Base-by-base conservation (phyloP, 1,284 basidiomycete species). In the Vanrija sp. region DNA sequence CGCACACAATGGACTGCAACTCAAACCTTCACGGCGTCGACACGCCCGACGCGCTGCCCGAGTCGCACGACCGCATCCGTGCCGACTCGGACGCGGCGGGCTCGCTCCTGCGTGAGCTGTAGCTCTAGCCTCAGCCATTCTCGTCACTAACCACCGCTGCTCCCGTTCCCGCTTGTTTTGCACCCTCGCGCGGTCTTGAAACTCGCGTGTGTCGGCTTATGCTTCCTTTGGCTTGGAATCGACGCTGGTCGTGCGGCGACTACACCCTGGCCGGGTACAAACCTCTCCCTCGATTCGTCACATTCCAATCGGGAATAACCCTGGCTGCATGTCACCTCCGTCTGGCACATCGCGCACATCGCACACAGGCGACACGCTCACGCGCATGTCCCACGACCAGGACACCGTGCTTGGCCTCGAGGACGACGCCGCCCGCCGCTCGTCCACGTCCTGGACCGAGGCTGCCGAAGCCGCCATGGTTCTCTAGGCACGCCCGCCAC, bases 1-100 rank as follows among this genome's bases (percentile, higher is more conserved):
- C 6, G 8, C 34, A 34, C n/a, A 34, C 26, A 18, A 54, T 54
- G 57, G 57, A 58, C 52, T 44, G 28, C 49, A 43, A 45, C 49
- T 40, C 58, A n/a, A 60, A 60, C 58, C 49, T 51, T 16, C 54
- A 55, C 52, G 54, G 51, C 39, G 9, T 44, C 6, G 58, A 60
- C 28, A 60, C 58, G 3, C 54, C 54, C n/a, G 51, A 60, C 42
- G 58, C 54, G 8, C 54, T 60, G 16, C 54, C 54, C 8, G 23
- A 21, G 34, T 14, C 10, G 23, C 28, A 47, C 43, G 38, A 42
- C 6, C 51, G 51, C 18, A 10, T 10, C 7, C 50, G 57, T 26
- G 40, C 21, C 23, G n/a, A 29, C 14, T 44, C 46, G 15, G 18
- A 46, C 28, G 29, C 51, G 6, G 29, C 45, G 8, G 21, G 21